These are phyloP conservation scores for Aspergillus candidus DNA, from an alignment of 2,329 filamentous ascomycete genomes.

Conservation along the genomic window DNA sequence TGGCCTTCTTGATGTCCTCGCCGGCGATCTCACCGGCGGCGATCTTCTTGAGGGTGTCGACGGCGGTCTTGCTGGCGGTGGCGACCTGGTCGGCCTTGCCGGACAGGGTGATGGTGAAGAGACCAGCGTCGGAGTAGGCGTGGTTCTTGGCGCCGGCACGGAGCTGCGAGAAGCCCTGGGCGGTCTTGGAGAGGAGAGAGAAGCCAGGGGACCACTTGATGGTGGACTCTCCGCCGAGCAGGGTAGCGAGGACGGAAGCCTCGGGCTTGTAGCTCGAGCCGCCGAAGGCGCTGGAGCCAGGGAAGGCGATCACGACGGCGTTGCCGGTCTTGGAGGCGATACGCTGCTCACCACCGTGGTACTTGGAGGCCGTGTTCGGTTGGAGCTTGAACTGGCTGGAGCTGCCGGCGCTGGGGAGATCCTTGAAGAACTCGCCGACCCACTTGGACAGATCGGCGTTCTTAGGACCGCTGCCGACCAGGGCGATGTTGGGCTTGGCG, in stretches of 20 bases:
- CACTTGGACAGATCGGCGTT: slow-evolving; percentile 74
- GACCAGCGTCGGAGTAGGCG: slow-evolving; percentile 89
- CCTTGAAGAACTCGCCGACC: slow-evolving; percentile 87
- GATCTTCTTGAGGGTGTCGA: slow-evolving; percentile 76
- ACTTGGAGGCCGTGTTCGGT: slow-evolving; percentile 65
- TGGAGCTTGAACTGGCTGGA: slow-evolving; percentile 49
- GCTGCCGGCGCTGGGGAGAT: slow-evolving; percentile 50
- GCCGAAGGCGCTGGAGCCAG: slow-evolving; percentile 71
- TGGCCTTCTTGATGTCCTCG: slow-evolving; percentile 86
- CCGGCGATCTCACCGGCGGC: slow-evolving; percentile 68
- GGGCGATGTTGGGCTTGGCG: slow-evolving; percentile 80
- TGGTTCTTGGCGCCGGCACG: slow-evolving; percentile 68
- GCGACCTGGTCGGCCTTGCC: slow-evolving; percentile 69
- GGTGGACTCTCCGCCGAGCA: slow-evolving; percentile 81
- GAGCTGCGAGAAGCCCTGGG: slow-evolving; percentile 59
- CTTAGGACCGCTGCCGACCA: slow-evolving; percentile 83
- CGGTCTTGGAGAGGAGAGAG: slow-evolving; percentile 78
- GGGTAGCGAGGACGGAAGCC: slow-evolving; percentile 74
- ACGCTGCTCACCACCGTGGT: slow-evolving; percentile 93
- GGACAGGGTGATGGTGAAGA: slow-evolving; percentile 74
- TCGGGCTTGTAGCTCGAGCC: slow-evolving; percentile 77
- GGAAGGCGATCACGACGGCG: slow-evolving; percentile 84
- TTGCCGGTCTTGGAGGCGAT: slow-evolving; percentile 71
- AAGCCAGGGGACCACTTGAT: slow-evolving; percentile 97
- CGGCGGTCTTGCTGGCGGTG: slow-evolving; percentile 66